Conservation (phyloP, 768 basidiomycete genomes). For the Phylloporus rhodoxanthus region DNA sequence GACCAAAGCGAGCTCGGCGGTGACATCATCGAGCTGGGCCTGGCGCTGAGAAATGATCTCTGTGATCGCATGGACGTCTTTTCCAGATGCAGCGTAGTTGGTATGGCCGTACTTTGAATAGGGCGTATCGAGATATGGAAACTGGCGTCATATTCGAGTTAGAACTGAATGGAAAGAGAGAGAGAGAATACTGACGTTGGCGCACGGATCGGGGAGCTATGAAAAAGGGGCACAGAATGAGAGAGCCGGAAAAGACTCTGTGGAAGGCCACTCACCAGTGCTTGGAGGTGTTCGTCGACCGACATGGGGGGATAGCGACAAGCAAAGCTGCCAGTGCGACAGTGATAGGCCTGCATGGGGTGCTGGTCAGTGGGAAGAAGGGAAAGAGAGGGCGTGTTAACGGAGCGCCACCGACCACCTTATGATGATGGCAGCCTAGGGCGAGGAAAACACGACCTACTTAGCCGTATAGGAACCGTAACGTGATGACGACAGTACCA, state of each 20-base stretch:
- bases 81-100: slow-evolving; percentile 12
- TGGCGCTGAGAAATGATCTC: slow-evolving; percentile 13
- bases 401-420: not conserved
- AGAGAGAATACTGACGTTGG: slow-evolving; percentile 3
- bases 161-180: not conserved
- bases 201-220: slow-evolving; percentile 14
- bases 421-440: not conserved
- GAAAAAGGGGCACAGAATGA: not conserved
- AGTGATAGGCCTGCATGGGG: slow-evolving; percentile 10
- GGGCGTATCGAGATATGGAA: slow-evolving; percentile 13
- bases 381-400: not conserved
- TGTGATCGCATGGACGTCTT: slow-evolving; percentile 9
- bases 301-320: slow-evolving; percentile 10
- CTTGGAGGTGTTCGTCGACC: slow-evolving; percentile 8
- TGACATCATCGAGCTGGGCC: slow-evolving; percentile 12
- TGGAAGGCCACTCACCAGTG: slow-evolving; percentile 6
- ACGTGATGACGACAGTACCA: not conserved
- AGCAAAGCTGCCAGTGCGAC: not conserved
- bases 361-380: not conserved
- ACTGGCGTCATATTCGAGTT: slow-evolving; percentile 1
- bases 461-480: not conserved
- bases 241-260: not conserved
- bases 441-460: slow-evolving; percentile 4
- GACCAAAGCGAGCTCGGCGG: slow-evolving; percentile 10
- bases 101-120: slow-evolving; percentile 13